These are phyloP conservation scores for Imleria badia DNA, from an alignment of 768 basidiomycete species.

Conservation along the genomic window DNA sequence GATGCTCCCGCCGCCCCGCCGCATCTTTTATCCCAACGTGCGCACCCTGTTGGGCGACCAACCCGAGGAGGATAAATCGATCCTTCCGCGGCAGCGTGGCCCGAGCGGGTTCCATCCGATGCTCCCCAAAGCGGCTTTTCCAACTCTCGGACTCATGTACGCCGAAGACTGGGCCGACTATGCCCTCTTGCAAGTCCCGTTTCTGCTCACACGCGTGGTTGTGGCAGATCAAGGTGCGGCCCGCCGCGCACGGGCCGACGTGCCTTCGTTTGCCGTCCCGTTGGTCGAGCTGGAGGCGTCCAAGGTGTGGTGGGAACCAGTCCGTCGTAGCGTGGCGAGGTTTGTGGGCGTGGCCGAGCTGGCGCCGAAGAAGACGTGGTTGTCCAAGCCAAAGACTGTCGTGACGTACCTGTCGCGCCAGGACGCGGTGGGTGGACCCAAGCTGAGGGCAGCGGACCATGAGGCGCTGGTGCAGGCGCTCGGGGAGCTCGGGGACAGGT, in stretches of 20 bases:
- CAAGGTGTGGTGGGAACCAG: constrained; percentile 69
- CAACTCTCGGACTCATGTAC: constrained; percentile 65
- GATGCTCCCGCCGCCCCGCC: constrained; percentile 62
- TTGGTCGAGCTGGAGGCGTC: constrained; percentile 45
- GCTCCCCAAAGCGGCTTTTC: constrained; percentile 72
- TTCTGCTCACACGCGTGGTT: constrained; percentile 72
- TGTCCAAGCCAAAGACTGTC: constrained; percentile 38
- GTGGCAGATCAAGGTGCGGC: constrained; percentile 77
- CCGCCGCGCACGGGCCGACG: constrained; percentile 27
- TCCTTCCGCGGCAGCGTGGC: constrained; percentile 42
- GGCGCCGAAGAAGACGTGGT: constrained; percentile 12
- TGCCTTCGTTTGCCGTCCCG: constrained; percentile 37
- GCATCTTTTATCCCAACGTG: constrained; percentile 73
- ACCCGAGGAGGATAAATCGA: constrained; percentile 32
- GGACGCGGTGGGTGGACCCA: constrained; percentile 47
- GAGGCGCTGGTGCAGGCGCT: constrained; percentile 59
- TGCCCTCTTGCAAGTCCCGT: constrained; percentile 63
- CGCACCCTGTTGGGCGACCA: constrained; percentile 51
- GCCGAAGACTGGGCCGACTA: constrained; percentile 78
- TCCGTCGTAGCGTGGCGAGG: constrained; percentile 42
- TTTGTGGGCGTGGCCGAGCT: constrained; percentile 40
- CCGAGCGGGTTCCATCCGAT: constrained; percentile 71
- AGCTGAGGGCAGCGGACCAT: constrained; percentile 57
- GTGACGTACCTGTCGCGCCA: constrained; percentile 72
- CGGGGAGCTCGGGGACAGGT: constrained; percentile 49